Evolutionary conservation across 2,329 filamentous ascomycete species (phyloP), one percentile per base, ranked within the genome.

Genomic region (Colletotrichum tabaci): DNA sequence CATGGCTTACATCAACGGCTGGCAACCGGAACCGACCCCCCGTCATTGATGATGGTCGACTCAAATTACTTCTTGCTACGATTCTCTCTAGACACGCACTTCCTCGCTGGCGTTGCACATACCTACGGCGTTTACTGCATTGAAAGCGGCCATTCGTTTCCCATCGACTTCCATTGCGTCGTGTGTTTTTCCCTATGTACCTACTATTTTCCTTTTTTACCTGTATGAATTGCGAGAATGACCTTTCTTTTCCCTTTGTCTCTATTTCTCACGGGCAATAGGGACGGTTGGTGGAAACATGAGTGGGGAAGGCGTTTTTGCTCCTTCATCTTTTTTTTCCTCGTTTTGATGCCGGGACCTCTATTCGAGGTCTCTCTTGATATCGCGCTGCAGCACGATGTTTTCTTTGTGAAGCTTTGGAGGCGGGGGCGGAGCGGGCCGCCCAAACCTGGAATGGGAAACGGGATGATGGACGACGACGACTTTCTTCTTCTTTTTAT

Each of bases 1-100:
- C 74, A 96, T 96, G 94, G 93, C 93, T 52, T 95, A 95, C 81
- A 87, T 96, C 76, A 96, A 96, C 78, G 92, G 92, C 62, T 96
- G 93, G 93, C 92, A 94, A 76, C 78, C 83, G 38, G 82, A 84
- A 67, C 80, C 80, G 30, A 82, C 79, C 61, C 72, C 82, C 55
- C 79, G 82, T 47, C 79, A 77, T 64, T 83, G 70, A 77, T 23
- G 23, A 38, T 46, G 7, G 23, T 40, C 42, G 38, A 46, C 47
- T 16, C 30, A 42, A 63, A 35, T 18, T 5, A 30, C 46, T 40
- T 57, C 47, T 61, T 13, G 12, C 12, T 56, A 63, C 50, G 46
- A 42, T 71, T 30, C 26, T 68, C 58, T 60, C 49, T 71, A 72
- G 66, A 72, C 66, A 46, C 23, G 56, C 61, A 57, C 49, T 57